phyloP scores from a whole-genome alignment of 2,329 filamentous ascomycete genomes.

The Fusarium azukiicola region DNA sequence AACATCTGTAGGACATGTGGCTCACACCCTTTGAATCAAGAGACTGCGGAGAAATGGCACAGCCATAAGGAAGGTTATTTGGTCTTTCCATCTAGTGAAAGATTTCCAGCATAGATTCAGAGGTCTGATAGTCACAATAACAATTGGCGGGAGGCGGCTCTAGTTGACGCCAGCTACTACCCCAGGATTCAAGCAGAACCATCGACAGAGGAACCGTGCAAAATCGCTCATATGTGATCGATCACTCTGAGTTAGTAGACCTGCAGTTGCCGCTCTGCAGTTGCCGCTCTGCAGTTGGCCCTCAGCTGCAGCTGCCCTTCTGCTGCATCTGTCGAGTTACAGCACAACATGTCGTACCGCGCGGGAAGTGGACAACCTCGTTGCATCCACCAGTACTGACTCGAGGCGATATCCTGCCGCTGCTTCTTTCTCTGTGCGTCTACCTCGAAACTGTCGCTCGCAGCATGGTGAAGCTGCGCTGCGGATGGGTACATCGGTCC shows the following conservation, averaged over 20 bases:
- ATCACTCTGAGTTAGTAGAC: too few relatives aligned
- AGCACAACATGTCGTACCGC: not conserved
- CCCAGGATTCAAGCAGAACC: too few relatives aligned
- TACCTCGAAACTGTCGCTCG: not conserved
- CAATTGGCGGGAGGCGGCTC: too few relatives aligned
- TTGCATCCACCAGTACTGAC: not conserved
- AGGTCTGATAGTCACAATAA: too few relatives aligned
- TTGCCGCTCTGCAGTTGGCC: not conserved
- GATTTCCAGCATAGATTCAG: too few relatives aligned
- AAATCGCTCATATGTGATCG: too few relatives aligned
- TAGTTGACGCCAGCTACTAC: too few relatives aligned
- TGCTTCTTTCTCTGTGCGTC: not conserved
- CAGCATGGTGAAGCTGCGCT: not conserved
- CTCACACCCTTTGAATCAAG: not conserved
- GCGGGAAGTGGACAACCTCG: not conserved
- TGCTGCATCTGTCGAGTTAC: not conserved
- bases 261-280: too few relatives aligned
- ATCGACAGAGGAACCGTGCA: too few relatives aligned
- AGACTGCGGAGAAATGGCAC: not conserved
- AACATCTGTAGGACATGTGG: not conserved
- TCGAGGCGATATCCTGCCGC: not conserved
- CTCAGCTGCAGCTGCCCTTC: not conserved
- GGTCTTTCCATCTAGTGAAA: too few relatives aligned
- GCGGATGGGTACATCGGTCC: constrained; percentile 1
- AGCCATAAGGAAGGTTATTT: too few relatives aligned